Percentiles rank a stretch among this genome's conserved stretches.
phyloP scores from a whole-genome alignment of 257 asterid genomes.

The Catharanthus roseus region DNA sequence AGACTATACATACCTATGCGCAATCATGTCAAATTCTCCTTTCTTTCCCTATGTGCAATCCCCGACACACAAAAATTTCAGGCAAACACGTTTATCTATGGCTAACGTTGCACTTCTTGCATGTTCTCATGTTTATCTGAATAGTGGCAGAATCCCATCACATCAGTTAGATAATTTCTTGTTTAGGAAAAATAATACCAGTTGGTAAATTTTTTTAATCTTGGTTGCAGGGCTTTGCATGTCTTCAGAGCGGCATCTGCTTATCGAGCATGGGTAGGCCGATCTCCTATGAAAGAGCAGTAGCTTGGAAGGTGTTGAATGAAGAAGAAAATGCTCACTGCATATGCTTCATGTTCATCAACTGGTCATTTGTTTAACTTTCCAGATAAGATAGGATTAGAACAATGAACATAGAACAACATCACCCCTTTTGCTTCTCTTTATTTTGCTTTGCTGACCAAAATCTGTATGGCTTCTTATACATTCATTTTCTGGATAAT shows the following conservation, averaged over 20 bases:
- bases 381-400: constrained; percentile 9
- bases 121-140: background rate
- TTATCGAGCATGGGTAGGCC: constrained; percentile 52
- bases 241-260: constrained; percentile 46
- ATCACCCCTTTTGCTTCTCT: background rate
- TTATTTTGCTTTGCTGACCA: background rate
- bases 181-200: background rate
- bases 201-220: background rate
- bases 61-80: background rate
- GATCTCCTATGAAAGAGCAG: constrained; percentile 42
- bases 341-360: constrained; percentile 75
- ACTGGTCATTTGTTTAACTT: constrained; percentile 70
- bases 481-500: background rate
- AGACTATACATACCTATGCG: background rate
- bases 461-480: background rate
- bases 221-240: constrained; percentile 35
- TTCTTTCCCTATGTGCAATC: background rate
- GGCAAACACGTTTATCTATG: background rate
- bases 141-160: background rate
- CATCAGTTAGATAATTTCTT: background rate
- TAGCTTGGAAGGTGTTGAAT: constrained; percentile 60
- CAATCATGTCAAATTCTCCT: background rate
- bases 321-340: constrained; percentile 84
- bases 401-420: constrained; percentile 13
- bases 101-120: background rate